Conservation (phyloP, 2,329 filamentous ascomycete genomes). For the Aspergillus awamori region DNA sequence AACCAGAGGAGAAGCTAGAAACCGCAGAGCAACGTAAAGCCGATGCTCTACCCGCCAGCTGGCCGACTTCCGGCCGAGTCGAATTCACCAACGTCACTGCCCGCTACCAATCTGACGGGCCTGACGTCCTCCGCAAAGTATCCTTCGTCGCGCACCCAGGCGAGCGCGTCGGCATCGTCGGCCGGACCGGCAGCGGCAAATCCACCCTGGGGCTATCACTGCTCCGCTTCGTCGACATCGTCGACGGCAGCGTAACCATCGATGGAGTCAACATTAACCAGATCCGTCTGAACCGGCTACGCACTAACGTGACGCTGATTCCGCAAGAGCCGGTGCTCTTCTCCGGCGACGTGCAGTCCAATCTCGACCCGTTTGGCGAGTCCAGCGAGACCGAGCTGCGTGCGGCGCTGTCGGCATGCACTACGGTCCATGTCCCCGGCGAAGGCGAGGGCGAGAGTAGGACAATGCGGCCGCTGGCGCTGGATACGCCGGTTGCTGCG, state of each 20-base stretch:
- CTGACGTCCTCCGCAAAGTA: slow-evolving; percentile 29
- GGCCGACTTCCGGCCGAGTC: slow-evolving; percentile 28
- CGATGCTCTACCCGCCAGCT: slow-evolving; percentile 23
- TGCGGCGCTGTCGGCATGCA: slow-evolving; percentile 32
- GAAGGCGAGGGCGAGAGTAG: slow-evolving; percentile 17
- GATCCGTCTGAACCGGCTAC: slow-evolving; percentile 54
- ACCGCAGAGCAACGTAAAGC: slow-evolving; percentile 12
- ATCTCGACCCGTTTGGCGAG: slow-evolving; percentile 61
- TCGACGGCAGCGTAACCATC: slow-evolving; percentile 56
- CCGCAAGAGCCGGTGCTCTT: slow-evolving; percentile 64
- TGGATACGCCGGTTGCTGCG: slow-evolving; percentile 58
- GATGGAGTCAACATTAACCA: slow-evolving; percentile 61
- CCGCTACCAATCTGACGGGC: slow-evolving; percentile 25
- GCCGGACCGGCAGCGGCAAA: slow-evolving; percentile 39
- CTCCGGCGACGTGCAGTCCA: slow-evolving; percentile 60
- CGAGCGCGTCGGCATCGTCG: slow-evolving; percentile 33
- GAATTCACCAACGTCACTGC: slow-evolving; percentile 30
- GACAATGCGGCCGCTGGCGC: slow-evolving; percentile 34
- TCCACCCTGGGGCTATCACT: slow-evolving; percentile 56
- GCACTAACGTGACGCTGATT: slow-evolving; percentile 60
- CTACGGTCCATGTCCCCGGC: slow-evolving; percentile 36
- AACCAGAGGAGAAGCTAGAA: slow-evolving; percentile 26
- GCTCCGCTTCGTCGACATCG: slow-evolving; percentile 56
- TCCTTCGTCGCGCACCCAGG: slow-evolving; percentile 28
- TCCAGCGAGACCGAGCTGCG: slow-evolving; percentile 53